A percentile compares a stretch with the other conserved stretches of the same genome.
These are phyloP conservation scores for Immersiella caudata DNA, from an alignment of 495 filamentous ascomycete genomes.

Conservation along the genomic window DNA sequence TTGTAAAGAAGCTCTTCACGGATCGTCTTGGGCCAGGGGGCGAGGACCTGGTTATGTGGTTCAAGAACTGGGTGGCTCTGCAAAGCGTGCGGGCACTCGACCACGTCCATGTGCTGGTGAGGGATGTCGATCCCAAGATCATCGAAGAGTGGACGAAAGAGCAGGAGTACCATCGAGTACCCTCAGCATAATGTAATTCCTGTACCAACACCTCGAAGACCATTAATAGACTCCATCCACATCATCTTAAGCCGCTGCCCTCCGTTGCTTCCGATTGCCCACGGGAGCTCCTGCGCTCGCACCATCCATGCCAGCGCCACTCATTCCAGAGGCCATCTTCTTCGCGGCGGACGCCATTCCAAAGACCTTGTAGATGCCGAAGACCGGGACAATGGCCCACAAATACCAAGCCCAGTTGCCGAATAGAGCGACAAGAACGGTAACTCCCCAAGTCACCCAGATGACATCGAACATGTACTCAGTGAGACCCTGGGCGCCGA, in stretches of 20 bases:
- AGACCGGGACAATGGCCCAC: conserved; percentile 69
- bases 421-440: conserved; percentile 65
- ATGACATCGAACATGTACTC: conserved; percentile 98
- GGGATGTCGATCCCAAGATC: conserved; percentile 61
- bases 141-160: conserved; percentile 62
- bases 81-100: conserved; percentile 85
- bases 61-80: conserved; percentile 90
- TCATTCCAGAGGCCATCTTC: conserved; percentile 60
- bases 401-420: conserved; percentile 80
- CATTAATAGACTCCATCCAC: background rate
- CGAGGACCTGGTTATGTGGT: conserved; percentile 75
- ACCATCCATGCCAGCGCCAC: conserved; percentile 34
- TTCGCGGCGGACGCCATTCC: conserved; percentile 66
- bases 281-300: conserved; percentile 34
- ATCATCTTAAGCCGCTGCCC: conserved; percentile 34
- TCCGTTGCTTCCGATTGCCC: conserved; percentile 56
- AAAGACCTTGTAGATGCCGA: conserved; percentile 70
- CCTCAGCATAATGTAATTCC: conserved; percentile 8
- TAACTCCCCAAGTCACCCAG: conserved; percentile 83
- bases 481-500: conserved; percentile 84
- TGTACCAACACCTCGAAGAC: background rate
- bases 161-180: conserved; percentile 39
- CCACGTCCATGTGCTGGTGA: conserved; percentile 64
- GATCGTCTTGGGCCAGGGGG: conserved; percentile 54
- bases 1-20: conserved; percentile 69